A percentile compares a stretch with the other conserved stretches of the same genome.
Conservation (phyloP, 495 filamentous ascomycete genomes). For the Aspergillus taichungensis region DNA sequence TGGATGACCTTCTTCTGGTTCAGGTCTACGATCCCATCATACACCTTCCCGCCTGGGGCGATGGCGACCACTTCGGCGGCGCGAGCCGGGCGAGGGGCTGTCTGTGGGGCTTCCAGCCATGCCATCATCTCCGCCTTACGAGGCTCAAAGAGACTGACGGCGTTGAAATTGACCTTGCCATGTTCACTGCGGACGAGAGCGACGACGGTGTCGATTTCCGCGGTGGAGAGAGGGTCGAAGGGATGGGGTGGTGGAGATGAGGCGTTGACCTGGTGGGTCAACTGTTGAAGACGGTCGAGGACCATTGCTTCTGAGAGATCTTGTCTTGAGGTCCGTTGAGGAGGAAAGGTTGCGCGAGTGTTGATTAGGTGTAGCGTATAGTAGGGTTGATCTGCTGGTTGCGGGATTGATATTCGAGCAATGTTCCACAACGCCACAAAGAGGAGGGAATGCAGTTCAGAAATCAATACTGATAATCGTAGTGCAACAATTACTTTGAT, state of each 20-base stretch:
- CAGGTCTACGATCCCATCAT: conserved; percentile 77
- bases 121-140: conserved; percentile 78
- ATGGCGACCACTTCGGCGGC: conserved; percentile 85
- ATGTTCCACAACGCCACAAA: too few relatives aligned
- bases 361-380: too few relatives aligned
- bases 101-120: conserved; percentile 62
- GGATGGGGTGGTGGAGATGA: conserved; percentile 57
- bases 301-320: conserved; percentile 41
- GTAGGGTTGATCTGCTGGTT: too few relatives aligned
- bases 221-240: conserved; percentile 69
- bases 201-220: conserved; percentile 72
- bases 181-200: conserved; percentile 61
- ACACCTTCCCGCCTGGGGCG: conserved; percentile 68
- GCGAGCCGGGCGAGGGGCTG: conserved; percentile 54
- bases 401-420: too few relatives aligned
- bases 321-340: not conserved
- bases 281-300: conserved; percentile 59
- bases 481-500: too few relatives aligned
- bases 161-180: conserved; percentile 73
- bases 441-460: too few relatives aligned
- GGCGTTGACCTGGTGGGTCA: conserved; percentile 55
- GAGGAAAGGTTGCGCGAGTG: not conserved
- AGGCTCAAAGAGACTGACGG: conserved; percentile 80
- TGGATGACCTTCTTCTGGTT: conserved; percentile 57
- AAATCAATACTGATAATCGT: too few relatives aligned